These are phyloP conservation scores for Hymenoscyphus repandus DNA, from an alignment of 2,329 filamentous ascomycete genomes.

Conservation along the genomic window DNA sequence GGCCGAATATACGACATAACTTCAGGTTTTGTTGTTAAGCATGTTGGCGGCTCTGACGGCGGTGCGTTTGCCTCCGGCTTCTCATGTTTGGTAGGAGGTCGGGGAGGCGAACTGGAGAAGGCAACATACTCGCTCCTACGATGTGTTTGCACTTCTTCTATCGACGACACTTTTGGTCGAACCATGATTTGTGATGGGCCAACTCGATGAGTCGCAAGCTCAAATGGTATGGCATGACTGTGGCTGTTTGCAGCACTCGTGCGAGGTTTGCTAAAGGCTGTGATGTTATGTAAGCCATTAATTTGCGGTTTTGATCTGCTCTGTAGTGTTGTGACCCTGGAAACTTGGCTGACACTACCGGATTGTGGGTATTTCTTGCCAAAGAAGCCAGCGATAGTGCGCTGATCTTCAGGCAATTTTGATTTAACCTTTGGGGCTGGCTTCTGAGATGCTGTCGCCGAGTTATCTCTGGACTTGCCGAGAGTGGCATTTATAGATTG, in stretches of 20 bases:
- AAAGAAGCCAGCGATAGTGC: slow-evolving; percentile 24
- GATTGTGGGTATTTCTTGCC: slow-evolving; percentile 19
- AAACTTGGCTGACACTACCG: background rate
- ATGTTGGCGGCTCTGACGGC: slow-evolving; percentile 6
- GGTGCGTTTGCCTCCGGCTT: slow-evolving; percentile 4
- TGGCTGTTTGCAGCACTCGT: background rate
- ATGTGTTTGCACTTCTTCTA: slow-evolving; percentile 7
- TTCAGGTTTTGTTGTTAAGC: slow-evolving; percentile 17
- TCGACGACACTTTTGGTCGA: slow-evolving; percentile 18
- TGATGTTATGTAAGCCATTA: background rate
- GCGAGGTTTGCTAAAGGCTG: slow-evolving; percentile 11
- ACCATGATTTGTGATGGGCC: slow-evolving; percentile 9
- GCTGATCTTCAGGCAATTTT: slow-evolving; percentile 19
- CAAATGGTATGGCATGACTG: slow-evolving; percentile 14
- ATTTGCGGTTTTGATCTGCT: background rate
- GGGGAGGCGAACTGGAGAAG: slow-evolving; percentile 29
- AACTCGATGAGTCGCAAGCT: slow-evolving; percentile 22
- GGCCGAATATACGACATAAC: slow-evolving; percentile 23
- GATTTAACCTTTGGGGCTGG: slow-evolving; percentile 3
- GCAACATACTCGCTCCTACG: slow-evolving; percentile 26
- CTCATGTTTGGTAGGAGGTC: slow-evolving; percentile 7
- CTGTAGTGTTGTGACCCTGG: background rate
- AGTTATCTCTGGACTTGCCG: slow-evolving; percentile 1
- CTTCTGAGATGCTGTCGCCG: slow-evolving; percentile 3
- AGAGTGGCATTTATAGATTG: slow-evolving; percentile 23